Percentiles rank a stretch among this genome's conserved stretches.
These are phyloP conservation scores for Canariomyces notabilis DNA, from an alignment of 2,329 filamentous ascomycete genomes.

Conservation along the genomic window DNA sequence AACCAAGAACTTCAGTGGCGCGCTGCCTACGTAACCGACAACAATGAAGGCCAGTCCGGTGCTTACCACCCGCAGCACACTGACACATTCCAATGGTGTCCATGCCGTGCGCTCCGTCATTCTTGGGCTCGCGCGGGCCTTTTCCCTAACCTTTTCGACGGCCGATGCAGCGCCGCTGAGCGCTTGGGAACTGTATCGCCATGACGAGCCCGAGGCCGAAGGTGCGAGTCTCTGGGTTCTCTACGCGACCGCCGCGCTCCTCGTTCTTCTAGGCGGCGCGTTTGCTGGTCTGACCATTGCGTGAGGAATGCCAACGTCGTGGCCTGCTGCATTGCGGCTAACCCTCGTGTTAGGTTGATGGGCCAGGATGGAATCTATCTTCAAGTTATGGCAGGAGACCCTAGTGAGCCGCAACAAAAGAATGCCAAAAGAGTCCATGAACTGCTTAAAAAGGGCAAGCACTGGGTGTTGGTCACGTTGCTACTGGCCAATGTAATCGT, in stretches of 20 bases:
- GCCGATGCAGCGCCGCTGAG: constrained; percentile 44
- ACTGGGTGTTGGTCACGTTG: constrained; percentile 95
- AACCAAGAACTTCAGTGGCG: background rate
- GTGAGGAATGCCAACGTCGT: constrained; percentile 38
- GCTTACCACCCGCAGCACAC: constrained; percentile 12
- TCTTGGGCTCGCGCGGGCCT: constrained; percentile 46
- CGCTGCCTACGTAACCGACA: constrained; percentile 9
- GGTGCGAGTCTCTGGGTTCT: constrained; percentile 75
- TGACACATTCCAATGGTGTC: constrained; percentile 22
- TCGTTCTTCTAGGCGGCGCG: constrained; percentile 84
- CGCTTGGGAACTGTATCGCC: constrained; percentile 32
- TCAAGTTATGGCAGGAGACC: constrained; percentile 84
- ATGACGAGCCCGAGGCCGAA: constrained; percentile 46
- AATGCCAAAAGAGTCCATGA: constrained; percentile 78
- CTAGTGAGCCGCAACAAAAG: constrained; percentile 76
- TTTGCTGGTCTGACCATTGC: constrained; percentile 94
- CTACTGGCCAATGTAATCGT: constrained; percentile 95
- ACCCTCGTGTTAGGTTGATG: constrained; percentile 46
- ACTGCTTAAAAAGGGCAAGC: constrained; percentile 82
- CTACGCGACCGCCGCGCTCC: constrained; percentile 66
- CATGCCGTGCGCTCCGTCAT: constrained; percentile 21
- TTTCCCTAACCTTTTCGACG: constrained; percentile 45
- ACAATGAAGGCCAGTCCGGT: constrained; percentile 11
- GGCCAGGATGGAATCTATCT: constrained; percentile 91
- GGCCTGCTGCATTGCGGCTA: constrained; percentile 6